Evolutionary conservation across 2,329 filamentous ascomycete species (phyloP).

Genomic region (Eurotiales sp.): DNA sequence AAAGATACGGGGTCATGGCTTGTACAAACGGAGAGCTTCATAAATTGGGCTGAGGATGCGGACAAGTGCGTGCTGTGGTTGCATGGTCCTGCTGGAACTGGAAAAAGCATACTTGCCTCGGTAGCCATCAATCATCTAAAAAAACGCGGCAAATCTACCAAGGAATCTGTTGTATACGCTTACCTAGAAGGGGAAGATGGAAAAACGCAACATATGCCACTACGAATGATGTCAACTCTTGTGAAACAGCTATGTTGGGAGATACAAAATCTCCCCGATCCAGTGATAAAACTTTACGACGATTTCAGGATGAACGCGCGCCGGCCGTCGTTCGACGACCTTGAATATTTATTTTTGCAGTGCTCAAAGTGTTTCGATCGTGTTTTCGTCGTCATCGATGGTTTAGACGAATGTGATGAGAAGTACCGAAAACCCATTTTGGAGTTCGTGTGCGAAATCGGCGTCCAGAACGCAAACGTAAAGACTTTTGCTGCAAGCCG

Average conservation of each 20-base stretch:
- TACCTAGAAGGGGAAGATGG: constrained; percentile 13
- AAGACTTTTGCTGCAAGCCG: constrained; percentile 14
- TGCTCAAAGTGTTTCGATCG: constrained; percentile 4
- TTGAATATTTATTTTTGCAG: constrained; percentile 4
- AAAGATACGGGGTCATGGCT: constrained; percentile 13
- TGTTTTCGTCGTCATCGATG: constrained; percentile 13
- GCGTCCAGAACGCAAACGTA: not conserved
- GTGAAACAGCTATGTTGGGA: constrained; percentile 15
- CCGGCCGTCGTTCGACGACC: constrained; percentile 3
- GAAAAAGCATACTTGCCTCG: constrained; percentile 15
- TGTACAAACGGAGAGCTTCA: not conserved
- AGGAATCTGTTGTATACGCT: constrained; percentile 6
- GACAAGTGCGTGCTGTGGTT: constrained; percentile 5
- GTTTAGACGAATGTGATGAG: constrained; percentile 13
- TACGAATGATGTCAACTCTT: constrained; percentile 10
- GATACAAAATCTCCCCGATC: constrained; percentile 1
- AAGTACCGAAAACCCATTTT: constrained; percentile 7
- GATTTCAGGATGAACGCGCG: constrained; percentile 5
- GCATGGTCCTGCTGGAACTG: constrained; percentile 12
- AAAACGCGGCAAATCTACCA: not conserved
- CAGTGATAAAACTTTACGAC: constrained; percentile 2
- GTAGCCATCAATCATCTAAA: constrained; percentile 12
- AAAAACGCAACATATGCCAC: not conserved
- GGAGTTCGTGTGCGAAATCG: not conserved
- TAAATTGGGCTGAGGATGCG: not conserved